phyloP scores from a whole-genome alignment of 2,329 filamentous ascomycete genomes.

The Pseudocercospora musae region DNA sequence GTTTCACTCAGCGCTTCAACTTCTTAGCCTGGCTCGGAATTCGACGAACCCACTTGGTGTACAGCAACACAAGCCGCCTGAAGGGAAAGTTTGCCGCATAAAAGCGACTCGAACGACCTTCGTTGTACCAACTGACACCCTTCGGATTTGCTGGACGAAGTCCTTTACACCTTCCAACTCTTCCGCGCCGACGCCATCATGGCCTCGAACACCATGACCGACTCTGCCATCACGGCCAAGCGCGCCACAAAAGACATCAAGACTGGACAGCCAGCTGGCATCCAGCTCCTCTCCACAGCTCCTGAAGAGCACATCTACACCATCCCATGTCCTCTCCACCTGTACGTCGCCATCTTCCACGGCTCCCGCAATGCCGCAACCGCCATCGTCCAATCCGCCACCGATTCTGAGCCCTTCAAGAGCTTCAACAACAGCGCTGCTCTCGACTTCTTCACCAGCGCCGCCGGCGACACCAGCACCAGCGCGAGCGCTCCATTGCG shows the following conservation, averaged over 20 bases:
- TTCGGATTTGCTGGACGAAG: neutral
- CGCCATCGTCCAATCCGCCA: neutral
- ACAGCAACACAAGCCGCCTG: neutral
- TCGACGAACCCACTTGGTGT: neutral
- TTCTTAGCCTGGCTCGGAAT: neutral
- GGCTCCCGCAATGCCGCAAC: neutral
- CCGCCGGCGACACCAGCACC: neutral
- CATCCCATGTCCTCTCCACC: neutral
- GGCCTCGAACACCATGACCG: neutral
- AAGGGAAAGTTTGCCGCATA: neutral
- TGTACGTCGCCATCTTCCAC: neutral
- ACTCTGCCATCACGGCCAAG: neutral
- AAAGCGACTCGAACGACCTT: neutral
- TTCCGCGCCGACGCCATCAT: neutral
- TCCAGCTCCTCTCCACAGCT: neutral
- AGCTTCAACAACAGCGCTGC: neutral
- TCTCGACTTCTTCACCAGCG: neutral
- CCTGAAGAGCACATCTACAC: neutral
- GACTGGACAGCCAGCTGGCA: neutral
- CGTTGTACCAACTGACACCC: neutral
- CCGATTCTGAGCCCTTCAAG: neutral
- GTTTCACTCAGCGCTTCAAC: neutral
- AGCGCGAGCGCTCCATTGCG: neutral
- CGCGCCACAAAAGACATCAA: neutral
- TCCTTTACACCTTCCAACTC: neutral